Conservation (phyloP, 345 rosid genomes). For the Aquilaria sinensis region DNA sequence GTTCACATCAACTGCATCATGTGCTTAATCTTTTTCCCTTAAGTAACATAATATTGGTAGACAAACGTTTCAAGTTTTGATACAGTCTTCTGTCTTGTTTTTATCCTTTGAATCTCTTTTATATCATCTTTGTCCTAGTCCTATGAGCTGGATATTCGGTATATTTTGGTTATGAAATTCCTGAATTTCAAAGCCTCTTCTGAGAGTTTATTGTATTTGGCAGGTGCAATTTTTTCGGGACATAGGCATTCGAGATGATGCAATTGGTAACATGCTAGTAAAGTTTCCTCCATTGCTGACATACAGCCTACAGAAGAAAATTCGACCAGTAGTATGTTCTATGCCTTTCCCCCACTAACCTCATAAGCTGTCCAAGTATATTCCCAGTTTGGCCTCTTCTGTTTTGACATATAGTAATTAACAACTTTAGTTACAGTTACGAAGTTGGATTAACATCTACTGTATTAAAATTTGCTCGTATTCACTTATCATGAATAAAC, state of each 20-base stretch:
- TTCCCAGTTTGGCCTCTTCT: no score
- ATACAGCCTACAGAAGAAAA: conserved; percentile 76
- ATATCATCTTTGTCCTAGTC: neutral
- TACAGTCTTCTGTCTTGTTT: neutral
- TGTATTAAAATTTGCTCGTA: no score
- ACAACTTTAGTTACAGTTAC: no score
- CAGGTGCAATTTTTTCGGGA: conserved; percentile 82
- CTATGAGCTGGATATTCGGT: neutral
- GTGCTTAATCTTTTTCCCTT: neutral
- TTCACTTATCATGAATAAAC: no score
- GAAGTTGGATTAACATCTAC: no score
- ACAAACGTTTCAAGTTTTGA: no score
- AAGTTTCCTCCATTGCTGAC: conserved; percentile 83
- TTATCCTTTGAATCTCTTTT: neutral
- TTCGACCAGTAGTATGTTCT: conserved; percentile 79
- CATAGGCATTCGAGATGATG: conserved; percentile 73
- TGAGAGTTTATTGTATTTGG: conserved; percentile 10
- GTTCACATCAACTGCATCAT: neutral
- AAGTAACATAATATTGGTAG: neutral
- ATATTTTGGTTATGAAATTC: neutral
- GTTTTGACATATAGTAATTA: neutral
- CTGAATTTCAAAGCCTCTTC: neutral
- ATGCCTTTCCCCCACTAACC: neutral
- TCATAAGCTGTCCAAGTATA: neutral
- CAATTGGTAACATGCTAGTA: conserved; percentile 83